A percentile compares a stretch with the other conserved stretches of the same genome.
These are phyloP conservation scores for Acrasis kona DNA, from an alignment of 78 protist species.

Conservation along the genomic window DNA sequence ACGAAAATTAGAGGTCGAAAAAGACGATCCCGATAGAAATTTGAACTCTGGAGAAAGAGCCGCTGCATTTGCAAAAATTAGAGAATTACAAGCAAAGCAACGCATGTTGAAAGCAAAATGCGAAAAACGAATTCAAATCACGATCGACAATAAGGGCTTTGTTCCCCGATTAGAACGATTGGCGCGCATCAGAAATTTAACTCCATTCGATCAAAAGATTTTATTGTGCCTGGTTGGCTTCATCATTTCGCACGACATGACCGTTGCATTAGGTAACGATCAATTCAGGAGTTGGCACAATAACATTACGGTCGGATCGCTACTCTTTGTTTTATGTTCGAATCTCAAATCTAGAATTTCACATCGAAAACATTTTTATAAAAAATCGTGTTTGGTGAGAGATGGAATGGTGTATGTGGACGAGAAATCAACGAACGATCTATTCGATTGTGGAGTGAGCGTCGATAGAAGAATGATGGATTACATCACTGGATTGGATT, in stretches of 20 bases:
- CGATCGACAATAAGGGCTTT: neutral
- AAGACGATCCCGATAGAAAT: constrained; percentile 13
- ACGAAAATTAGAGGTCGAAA: constrained; percentile 21
- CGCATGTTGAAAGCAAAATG: neutral
- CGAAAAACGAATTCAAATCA: constrained; percentile 15
- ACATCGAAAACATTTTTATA: constrained; percentile 14
- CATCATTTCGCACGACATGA: constrained; percentile 30
- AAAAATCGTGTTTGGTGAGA: constrained; percentile 17
- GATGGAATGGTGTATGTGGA: constrained; percentile 22
- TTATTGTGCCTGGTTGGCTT: constrained; percentile 20
- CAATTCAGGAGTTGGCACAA: constrained; percentile 8
- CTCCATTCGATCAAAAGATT: constrained; percentile 29
- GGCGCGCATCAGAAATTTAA: neutral
- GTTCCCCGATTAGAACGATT: constrained; percentile 32
- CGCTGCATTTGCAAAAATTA: neutral
- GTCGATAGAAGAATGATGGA: constrained; percentile 57
- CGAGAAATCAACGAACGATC: neutral
- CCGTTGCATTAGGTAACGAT: constrained; percentile 2
- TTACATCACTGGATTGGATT: constrained; percentile 51
- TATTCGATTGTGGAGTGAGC: constrained; percentile 21
- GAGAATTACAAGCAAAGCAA: neutral
- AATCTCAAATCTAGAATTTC: constrained; percentile 17
- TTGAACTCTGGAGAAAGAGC: constrained; percentile 3
- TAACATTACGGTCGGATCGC: constrained; percentile 15
- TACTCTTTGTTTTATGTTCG: constrained; percentile 7